phyloP scores from a whole-genome alignment of 2,329 filamentous ascomycete genomes.

The Claviceps humidiphila region DNA sequence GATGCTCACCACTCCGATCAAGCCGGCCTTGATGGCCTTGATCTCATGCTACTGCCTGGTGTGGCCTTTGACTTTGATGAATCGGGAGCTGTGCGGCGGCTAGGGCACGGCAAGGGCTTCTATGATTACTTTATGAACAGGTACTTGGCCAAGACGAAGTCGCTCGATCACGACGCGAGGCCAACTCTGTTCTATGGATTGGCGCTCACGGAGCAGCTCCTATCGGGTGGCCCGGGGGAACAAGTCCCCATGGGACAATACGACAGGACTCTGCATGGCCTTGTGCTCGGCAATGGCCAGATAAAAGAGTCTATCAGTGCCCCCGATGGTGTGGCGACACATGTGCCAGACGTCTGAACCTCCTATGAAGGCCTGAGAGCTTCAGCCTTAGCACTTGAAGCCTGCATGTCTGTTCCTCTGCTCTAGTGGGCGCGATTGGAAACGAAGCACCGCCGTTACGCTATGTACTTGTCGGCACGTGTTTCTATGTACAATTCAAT shows the following conservation, averaged over 20 bases:
- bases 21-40: conserved; percentile 59
- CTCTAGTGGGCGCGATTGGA: no score
- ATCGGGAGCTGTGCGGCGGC: conserved; percentile 48
- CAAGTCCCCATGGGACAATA: conserved; percentile 60
- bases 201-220: conserved; percentile 74
- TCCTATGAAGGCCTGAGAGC: neutral
- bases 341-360: neutral
- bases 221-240: conserved; percentile 42
- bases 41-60: conserved; percentile 82
- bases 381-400: neutral
- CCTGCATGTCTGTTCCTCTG: neutral
- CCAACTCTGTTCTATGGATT: conserved; percentile 54
- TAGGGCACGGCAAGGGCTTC: conserved; percentile 93
- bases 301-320: conserved; percentile 22
- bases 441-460: no score
- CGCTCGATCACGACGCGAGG: conserved; percentile 21
- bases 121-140: conserved; percentile 87
- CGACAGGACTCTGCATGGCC: conserved; percentile 69
- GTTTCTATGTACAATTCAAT: no score
- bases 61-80: conserved; percentile 70
- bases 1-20: conserved; percentile 29
- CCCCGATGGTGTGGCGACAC: neutral
- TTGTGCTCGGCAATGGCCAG: conserved; percentile 59
- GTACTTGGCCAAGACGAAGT: conserved; percentile 39
- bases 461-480: no score